Evolutionary conservation across 495 filamentous ascomycete genomes (phyloP).

Genomic region (Neurospora sp.): DNA sequence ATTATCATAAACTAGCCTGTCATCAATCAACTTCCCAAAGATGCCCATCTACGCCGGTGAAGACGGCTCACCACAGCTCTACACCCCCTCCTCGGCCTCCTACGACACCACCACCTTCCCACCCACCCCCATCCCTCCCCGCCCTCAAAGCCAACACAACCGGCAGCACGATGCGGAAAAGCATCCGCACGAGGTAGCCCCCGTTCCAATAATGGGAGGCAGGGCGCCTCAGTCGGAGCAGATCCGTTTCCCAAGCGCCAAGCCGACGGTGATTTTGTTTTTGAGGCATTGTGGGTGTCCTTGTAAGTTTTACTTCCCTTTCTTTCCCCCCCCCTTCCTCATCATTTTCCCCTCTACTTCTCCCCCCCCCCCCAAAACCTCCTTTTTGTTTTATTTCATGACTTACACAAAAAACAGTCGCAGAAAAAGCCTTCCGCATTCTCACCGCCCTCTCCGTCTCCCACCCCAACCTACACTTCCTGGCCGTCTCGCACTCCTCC

Average conservation of each 20-base stretch:
- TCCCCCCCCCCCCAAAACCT: too few species aligned
- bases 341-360: too few species aligned
- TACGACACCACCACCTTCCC: neutral
- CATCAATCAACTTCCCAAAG: neutral
- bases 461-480: slow-evolving; percentile 41
- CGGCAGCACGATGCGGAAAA: neutral
- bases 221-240: slow-evolving; percentile 37
- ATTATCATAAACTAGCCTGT: neutral
- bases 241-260: slow-evolving; percentile 34
- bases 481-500: slow-evolving; percentile 50
- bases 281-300: slow-evolving; percentile 53
- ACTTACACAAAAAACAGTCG: slow-evolving; percentile 25
- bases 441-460: slow-evolving; percentile 34
- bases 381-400: too few species aligned
- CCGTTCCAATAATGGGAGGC: slow-evolving; percentile 31
- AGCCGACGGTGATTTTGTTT: slow-evolving; percentile 45
- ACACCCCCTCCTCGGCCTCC: neutral
- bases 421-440: slow-evolving; percentile 47
- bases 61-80: neutral
- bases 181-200: slow-evolving; percentile 15
- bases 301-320: slow-evolving; percentile 27
- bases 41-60: neutral
- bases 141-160: neutral
- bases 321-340: neutral
- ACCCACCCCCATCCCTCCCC: neutral